Evolutionary conservation across 306 rosid genomes (phyloP).

Genomic region (Gastrolobium bilobum): DNA sequence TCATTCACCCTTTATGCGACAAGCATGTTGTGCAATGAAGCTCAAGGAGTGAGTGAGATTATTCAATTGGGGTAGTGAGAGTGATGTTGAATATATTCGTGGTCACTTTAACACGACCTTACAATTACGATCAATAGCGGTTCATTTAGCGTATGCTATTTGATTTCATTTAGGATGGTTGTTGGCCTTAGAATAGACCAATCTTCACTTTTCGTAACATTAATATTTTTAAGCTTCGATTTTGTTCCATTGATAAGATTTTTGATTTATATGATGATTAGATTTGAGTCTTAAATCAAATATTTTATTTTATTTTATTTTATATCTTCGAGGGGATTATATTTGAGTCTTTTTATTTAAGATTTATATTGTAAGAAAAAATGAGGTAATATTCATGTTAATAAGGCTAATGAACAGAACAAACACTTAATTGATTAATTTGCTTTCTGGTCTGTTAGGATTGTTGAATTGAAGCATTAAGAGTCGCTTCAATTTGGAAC

Average conservation of each 20-base stretch:
- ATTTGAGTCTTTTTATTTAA: too few relatives aligned
- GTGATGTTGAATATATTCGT: slow-evolving; percentile 64
- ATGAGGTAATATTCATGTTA: not conserved
- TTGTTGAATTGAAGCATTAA: slow-evolving; percentile 40
- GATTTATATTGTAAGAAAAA: too few relatives aligned
- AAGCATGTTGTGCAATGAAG: slow-evolving; percentile 62
- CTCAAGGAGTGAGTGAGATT: slow-evolving; percentile 51
- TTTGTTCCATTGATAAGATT: slow-evolving; percentile 41
- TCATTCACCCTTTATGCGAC: slow-evolving; percentile 79
- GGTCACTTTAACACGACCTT: slow-evolving; percentile 48
- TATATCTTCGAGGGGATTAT: too few relatives aligned
- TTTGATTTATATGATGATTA: not conserved
- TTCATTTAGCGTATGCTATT: slow-evolving; percentile 38
- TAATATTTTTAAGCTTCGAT: not conserved
- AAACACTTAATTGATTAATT: not conserved
- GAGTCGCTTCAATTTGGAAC: slow-evolving; percentile 40
- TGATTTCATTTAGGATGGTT: slow-evolving; percentile 38
- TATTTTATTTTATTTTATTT: not conserved
- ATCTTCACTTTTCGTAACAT: slow-evolving; percentile 48
- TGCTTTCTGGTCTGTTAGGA: slow-evolving; percentile 22
- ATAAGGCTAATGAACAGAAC: not conserved
- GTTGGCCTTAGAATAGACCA: slow-evolving; percentile 54
- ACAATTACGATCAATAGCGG: not conserved
- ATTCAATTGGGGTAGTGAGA: slow-evolving; percentile 53
- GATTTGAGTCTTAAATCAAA: not conserved